Percentiles rank a stretch among this genome's conserved stretches.
Conservation (phyloP, 1,139 yeast genomes). For the Keqinozyma sinolaborantium region DNA sequence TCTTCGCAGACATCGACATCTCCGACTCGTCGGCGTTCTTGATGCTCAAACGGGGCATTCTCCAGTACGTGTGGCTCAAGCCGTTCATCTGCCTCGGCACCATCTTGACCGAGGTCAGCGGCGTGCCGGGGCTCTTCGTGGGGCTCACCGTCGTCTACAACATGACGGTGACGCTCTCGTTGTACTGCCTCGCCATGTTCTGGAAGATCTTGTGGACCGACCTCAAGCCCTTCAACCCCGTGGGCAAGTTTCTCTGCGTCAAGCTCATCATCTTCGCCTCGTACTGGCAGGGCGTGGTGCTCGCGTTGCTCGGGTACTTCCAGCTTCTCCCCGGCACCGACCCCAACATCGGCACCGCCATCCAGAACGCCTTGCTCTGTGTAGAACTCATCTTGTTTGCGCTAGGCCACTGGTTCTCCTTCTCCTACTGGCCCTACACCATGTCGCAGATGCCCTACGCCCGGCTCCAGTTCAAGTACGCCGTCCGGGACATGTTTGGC, state of each 20-base stretch:
- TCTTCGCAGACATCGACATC: conserved; percentile 66
- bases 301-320: conserved; percentile 57
- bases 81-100: conserved; percentile 68
- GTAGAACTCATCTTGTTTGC: conserved; percentile 86
- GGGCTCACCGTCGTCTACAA: conserved; percentile 77
- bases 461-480: conserved; percentile 54
- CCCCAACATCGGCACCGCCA: conserved; percentile 49
- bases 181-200: conserved; percentile 83
- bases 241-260: conserved; percentile 90
- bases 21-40: conserved; percentile 83
- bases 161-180: conserved; percentile 72
- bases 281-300: conserved; percentile 88
- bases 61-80: conserved; percentile 94
- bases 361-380: conserved; percentile 79
- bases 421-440: conserved; percentile 72
- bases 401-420: conserved; percentile 82
- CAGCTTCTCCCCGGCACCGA: conserved; percentile 44
- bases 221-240: conserved; percentile 75
- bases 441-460: conserved; percentile 62
- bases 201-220: conserved; percentile 87
- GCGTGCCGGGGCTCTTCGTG: conserved; percentile 51
- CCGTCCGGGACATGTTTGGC: conserved; percentile 76
- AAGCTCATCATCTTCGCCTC: conserved; percentile 92
- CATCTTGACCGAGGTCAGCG: conserved; percentile 48
- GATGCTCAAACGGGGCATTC: conserved; percentile 74